These are phyloP conservation scores for Fusarium cyanostomum DNA, from an alignment of 2,329 filamentous ascomycete genomes.

Conservation along the genomic window DNA sequence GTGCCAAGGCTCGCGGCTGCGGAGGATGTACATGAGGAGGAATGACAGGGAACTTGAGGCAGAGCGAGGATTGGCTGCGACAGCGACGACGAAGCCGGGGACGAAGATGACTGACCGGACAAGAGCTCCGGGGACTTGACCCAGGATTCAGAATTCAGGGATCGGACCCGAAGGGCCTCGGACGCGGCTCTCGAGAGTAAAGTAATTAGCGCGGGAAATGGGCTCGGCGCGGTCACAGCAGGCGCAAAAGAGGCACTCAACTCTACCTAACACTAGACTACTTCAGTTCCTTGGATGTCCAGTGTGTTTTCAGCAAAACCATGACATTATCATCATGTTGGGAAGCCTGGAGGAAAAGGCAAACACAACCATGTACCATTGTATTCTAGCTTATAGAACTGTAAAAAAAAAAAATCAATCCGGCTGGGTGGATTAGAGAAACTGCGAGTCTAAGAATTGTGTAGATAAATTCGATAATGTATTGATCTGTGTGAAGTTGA, in stretches of 20 bases:
- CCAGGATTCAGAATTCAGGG: neutral
- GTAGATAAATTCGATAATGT: no score
- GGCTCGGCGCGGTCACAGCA: constrained; percentile 25
- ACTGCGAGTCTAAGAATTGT: no score
- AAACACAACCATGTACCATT: constrained; percentile 39
- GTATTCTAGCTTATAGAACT: constrained; percentile 43
- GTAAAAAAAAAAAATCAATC: no score
- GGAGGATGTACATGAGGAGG: constrained; percentile 19
- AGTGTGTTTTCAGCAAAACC: constrained; percentile 38
- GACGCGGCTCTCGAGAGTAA: constrained; percentile 1
- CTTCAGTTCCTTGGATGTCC: constrained; percentile 37
- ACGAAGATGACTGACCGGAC: constrained; percentile 11
- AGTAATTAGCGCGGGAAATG: constrained; percentile 4
- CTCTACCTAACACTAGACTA: constrained; percentile 41
- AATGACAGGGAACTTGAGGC: constrained; percentile 33
- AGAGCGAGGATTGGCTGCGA: constrained; percentile 35
- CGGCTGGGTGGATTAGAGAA: no score
- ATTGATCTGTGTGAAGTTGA: no score
- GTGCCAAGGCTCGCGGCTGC: neutral
- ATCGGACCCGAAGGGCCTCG: constrained; percentile 1
- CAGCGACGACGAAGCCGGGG: constrained; percentile 15
- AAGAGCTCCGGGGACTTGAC: constrained; percentile 2
- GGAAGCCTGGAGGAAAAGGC: constrained; percentile 20
- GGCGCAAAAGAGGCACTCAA: constrained; percentile 42
- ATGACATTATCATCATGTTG: constrained; percentile 25